Evolutionary conservation across 805 yeast species (phyloP), one percentile per base, ranked within the genome.

Genomic region (Kluyveromyces dobzhanskii): DNA sequence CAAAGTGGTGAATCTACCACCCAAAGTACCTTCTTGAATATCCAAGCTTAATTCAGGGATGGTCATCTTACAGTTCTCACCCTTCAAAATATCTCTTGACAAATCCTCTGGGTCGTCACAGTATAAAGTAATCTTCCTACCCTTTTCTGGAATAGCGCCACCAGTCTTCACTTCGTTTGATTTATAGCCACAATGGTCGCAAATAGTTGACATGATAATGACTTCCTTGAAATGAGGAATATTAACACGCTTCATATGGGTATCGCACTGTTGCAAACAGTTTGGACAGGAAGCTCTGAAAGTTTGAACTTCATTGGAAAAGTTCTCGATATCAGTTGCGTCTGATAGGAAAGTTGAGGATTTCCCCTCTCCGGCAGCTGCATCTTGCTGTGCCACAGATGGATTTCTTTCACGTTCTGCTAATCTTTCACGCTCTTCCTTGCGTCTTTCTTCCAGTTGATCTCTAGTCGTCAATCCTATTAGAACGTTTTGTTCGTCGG

Each of bases 141-240:
- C 99, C 59, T 78, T 71, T 3, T 69, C 81, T 24, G 98, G 97
- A 35, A 92, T 81, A 7, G 82, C 94, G 51, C 99, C 99, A 43
- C 99, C 99, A 4, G 98, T 92, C 66, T 90, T 92, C 47, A 92
- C 98, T 63, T 92, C 99, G 59, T 92, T 92, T 13, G 95, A 85
- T 66, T 85, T 90, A 65, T 84, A 92, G 27, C 97, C 98, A 66
- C 99, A 92, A 46, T 75, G 65, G 24, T 80, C 88, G 66, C 99
- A 92, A 1, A 76, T 79, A 1, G 98, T 92, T 35, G 94, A 82
- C 98, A 92, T 92, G 52, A 92, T 76, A 43, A 92, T 82, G 30
- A 92, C 99, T 49, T 92, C 97, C 65, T 90, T 88, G 74, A 92
- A 92, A 65, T 92, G 97, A 16, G 99, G 99, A 49, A 92, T 92